Percentiles rank a stretch among this genome's conserved stretches.
These are phyloP conservation scores for Xylariaceae sp. DNA, from an alignment of 2,329 filamentous ascomycete genomes.

Conservation along the genomic window DNA sequence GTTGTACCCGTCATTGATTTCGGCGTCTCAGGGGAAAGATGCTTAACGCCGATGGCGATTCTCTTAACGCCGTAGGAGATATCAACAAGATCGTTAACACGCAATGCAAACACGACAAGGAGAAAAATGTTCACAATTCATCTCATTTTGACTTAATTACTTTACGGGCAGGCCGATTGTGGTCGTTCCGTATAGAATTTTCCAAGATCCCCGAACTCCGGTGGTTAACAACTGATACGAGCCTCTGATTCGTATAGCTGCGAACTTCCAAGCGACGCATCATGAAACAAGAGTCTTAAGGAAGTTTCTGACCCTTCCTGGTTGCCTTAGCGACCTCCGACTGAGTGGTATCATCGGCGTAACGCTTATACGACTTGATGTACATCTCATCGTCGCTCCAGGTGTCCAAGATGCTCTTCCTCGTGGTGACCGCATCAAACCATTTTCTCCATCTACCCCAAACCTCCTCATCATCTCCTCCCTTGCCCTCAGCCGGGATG, in stretches of 20 bases:
- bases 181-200: no score
- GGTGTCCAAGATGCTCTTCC: slow-evolving; percentile 61
- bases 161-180: no score
- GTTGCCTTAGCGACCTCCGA: slow-evolving; percentile 58
- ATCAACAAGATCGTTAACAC: background rate
- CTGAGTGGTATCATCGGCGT: slow-evolving; percentile 60
- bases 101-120: no score
- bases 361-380: slow-evolving; percentile 61
- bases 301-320: slow-evolving; percentile 56
- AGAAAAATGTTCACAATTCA: no score
- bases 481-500: slow-evolving; percentile 34
- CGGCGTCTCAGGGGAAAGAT: background rate
- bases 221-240: background rate
- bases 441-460: slow-evolving; percentile 65
- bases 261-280: no score
- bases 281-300: slow-evolving; percentile 37
- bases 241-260: no score
- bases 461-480: slow-evolving; percentile 44
- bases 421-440: slow-evolving; percentile 52
- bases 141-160: no score
- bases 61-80: background rate
- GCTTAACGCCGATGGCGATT: background rate
- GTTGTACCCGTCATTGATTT: background rate
- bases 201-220: no score
- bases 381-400: slow-evolving; percentile 64